phyloP scores from a whole-genome alignment of 2,329 filamentous ascomycete species.

The Acrodontium crateriforme region DNA sequence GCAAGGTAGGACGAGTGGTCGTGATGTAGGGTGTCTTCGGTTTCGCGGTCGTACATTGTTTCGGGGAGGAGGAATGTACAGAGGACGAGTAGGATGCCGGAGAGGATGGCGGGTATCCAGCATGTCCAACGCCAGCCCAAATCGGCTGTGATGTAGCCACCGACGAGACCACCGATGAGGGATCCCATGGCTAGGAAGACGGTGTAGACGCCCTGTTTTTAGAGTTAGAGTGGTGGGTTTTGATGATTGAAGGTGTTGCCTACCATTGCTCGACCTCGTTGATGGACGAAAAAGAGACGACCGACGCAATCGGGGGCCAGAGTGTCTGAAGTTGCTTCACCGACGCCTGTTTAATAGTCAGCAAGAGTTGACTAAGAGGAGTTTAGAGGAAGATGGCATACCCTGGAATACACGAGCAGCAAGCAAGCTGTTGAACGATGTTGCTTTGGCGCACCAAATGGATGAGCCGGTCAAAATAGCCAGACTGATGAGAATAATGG shows the following conservation, averaged over 20 bases:
- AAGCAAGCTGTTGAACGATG: conserved; percentile 23
- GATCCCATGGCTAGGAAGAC: conserved; percentile 26
- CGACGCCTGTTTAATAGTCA: too few relatives aligned
- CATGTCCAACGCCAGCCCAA: conserved; percentile 26
- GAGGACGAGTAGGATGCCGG: conserved; percentile 19
- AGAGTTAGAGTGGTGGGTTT: neutral
- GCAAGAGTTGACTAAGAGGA: too few relatives aligned
- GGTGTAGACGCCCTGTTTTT: conserved; percentile 27
- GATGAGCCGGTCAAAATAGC: too few relatives aligned
- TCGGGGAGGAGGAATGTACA: conserved; percentile 27
- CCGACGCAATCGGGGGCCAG: conserved; percentile 28
- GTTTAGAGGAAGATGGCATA: too few relatives aligned
- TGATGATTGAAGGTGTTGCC: too few relatives aligned
- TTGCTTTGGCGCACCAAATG: conserved; percentile 29
- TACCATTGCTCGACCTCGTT: conserved; percentile 28
- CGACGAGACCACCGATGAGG: conserved; percentile 25
- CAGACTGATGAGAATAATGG: conserved; percentile 13
- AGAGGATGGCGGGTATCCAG: conserved; percentile 27
- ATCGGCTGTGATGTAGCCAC: conserved; percentile 27
- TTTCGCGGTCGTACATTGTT: conserved; percentile 25
- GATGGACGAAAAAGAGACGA: conserved; percentile 30
- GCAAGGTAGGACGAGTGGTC: too few relatives aligned
- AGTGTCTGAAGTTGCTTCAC: conserved; percentile 25
- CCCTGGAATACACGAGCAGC: conserved; percentile 26
- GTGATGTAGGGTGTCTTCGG: too few relatives aligned